phyloP scores from a whole-genome alignment of 345 rosid species.

The Rhodamnia argentea region DNA sequence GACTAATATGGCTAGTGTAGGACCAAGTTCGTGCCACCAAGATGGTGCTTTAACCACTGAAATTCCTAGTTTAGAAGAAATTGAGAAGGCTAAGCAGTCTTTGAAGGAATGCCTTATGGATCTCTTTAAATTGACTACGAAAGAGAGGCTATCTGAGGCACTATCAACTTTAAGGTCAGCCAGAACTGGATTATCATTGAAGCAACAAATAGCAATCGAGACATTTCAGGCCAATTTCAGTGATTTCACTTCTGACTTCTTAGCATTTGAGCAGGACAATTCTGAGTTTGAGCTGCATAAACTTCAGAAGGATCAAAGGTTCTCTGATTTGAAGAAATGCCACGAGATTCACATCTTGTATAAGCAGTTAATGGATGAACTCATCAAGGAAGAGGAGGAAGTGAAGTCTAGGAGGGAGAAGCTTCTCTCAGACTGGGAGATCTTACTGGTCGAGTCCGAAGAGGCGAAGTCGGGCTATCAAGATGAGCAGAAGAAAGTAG shows the following conservation, averaged over 20 bases:
- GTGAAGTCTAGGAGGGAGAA: neutral
- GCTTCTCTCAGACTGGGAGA: neutral
- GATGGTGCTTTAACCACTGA: neutral
- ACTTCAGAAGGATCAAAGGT: neutral
- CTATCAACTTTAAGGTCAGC: neutral
- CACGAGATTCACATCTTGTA: neutral
- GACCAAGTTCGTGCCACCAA: neutral
- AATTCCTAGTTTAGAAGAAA: slow-evolving; percentile 1
- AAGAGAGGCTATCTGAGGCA: neutral
- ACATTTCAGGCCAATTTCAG: neutral
- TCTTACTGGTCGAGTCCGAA: neutral
- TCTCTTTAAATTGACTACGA: slow-evolving; percentile 4
- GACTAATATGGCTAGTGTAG: neutral
- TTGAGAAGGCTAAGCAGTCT: slow-evolving; percentile 2
- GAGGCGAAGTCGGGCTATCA: neutral
- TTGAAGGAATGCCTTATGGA: slow-evolving; percentile 4
- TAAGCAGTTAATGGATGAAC: neutral
- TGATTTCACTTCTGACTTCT: neutral
- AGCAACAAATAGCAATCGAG: neutral
- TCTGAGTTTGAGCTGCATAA: neutral
- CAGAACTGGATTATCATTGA: neutral
- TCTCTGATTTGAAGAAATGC: neutral
- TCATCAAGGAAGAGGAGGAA: neutral
- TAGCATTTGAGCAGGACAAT: neutral
- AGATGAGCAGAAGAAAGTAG: neutral